Conservation (phyloP, 2,329 filamentous ascomycete species). For the Aspergillus melleus region DNA sequence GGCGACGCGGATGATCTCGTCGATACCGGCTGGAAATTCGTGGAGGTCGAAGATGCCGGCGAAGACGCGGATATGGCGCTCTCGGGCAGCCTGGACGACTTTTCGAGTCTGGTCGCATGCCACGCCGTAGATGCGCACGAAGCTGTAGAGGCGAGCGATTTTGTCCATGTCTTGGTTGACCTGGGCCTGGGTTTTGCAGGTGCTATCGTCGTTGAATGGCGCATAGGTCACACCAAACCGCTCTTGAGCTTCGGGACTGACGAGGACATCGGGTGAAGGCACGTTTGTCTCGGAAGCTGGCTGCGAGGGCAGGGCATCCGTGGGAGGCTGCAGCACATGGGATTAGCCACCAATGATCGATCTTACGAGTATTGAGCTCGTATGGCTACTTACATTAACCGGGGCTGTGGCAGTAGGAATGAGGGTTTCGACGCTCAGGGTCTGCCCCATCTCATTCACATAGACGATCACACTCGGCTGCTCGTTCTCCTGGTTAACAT, state of each 20-base stretch:
- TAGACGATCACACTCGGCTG: conserved; percentile 57
- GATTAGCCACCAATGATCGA: neutral
- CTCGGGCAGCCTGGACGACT: conserved; percentile 62
- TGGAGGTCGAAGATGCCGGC: conserved; percentile 70
- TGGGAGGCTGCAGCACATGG: neutral
- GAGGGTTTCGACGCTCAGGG: conserved; percentile 44
- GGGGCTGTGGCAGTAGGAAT: conserved; percentile 7
- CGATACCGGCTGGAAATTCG: conserved; percentile 57
- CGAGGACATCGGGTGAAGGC: neutral
- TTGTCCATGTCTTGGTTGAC: conserved; percentile 64
- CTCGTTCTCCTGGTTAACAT: conserved; percentile 35
- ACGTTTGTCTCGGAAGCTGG: neutral
- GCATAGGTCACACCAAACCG: conserved; percentile 57
- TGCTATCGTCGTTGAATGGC: conserved; percentile 56
- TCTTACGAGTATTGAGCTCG: neutral
- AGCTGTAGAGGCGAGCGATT: conserved; percentile 56
- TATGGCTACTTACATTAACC: conserved; percentile 12
- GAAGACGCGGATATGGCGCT: conserved; percentile 69
- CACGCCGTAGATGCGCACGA: conserved; percentile 75
- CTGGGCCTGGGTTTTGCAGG: conserved; percentile 66
- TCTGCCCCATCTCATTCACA: conserved; percentile 59
- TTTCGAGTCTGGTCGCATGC: conserved; percentile 72
- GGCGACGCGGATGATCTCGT: conserved; percentile 61
- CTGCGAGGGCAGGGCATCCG: neutral
- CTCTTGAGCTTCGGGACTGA: conserved; percentile 7